Percentiles rank a stretch among this genome's conserved stretches.
Conservation (phyloP, 495 filamentous ascomycete genomes). For the Penicillium atrosanguineum region DNA sequence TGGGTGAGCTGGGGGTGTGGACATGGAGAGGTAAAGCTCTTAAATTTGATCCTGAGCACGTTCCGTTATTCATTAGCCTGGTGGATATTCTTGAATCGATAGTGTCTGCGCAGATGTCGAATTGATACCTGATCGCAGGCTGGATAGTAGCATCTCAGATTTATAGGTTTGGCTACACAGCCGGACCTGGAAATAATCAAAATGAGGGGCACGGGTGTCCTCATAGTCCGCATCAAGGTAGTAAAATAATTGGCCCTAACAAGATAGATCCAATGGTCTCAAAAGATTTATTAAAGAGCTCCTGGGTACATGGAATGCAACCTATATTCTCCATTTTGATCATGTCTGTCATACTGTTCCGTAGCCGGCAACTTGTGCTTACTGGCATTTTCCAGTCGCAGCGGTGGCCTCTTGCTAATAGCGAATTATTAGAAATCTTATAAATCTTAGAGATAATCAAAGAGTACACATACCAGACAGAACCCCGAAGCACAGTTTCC, state of each 20-base stretch:
- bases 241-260: too few species aligned
- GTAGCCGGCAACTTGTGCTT: neutral
- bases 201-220: conserved; percentile 50
- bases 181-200: too few species aligned
- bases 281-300: neutral
- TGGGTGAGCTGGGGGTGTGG: too few species aligned
- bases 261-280: too few species aligned
- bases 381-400: neutral
- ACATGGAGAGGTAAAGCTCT: too few species aligned
- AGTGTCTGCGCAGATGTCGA: too few species aligned
- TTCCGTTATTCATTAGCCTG: too few species aligned
- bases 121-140: too few species aligned
- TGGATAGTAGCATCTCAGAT: too few species aligned
- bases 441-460: neutral
- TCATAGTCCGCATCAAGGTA: conserved; percentile 80
- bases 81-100: too few species aligned
- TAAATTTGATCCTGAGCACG: too few species aligned
- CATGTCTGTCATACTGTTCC: neutral
- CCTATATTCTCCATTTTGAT: neutral
- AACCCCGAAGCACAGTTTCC: neutral
- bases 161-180: too few species aligned
- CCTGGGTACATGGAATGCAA: neutral
- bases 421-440: neutral
- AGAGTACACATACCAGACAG: neutral
- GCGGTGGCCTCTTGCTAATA: neutral